phyloP scores from a whole-genome alignment of 306 rosid genomes.

The Hippophae tibetana region DNA sequence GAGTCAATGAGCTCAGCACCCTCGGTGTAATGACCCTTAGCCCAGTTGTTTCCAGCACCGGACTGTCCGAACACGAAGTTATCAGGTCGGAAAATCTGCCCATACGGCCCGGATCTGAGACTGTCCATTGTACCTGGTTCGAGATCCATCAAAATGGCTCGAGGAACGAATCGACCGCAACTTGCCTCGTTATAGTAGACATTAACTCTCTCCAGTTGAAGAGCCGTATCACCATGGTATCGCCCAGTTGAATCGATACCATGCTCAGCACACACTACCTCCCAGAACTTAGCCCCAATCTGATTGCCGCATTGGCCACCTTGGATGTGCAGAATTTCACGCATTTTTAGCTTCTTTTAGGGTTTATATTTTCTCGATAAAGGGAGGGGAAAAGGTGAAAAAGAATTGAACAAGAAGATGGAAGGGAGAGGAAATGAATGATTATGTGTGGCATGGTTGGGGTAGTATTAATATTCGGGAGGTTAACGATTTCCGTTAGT shows the following conservation, averaged over 20 bases:
- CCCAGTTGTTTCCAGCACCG: constrained; percentile 40
- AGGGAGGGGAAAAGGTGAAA: too few species aligned
- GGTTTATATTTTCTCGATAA: neutral
- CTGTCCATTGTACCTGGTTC: constrained; percentile 44
- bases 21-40: constrained; percentile 36
- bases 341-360: constrained; percentile 12
- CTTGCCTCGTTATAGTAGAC: constrained; percentile 42
- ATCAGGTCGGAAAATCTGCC: constrained; percentile 37
- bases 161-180: constrained; percentile 30
- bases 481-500: neutral
- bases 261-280: constrained; percentile 43
- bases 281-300: constrained; percentile 44
- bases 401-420: neutral
- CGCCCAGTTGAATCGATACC: constrained; percentile 39
- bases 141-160: constrained; percentile 39
- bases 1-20: constrained; percentile 39
- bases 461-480: neutral
- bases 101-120: constrained; percentile 33
- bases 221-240: constrained; percentile 28
- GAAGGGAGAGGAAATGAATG: neutral
- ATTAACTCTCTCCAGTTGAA: constrained; percentile 34
- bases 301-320: constrained; percentile 45
- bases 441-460: too few species aligned
- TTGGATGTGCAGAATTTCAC: constrained; percentile 39
- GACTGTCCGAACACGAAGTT: constrained; percentile 38